Base-by-base conservation (phyloP, 2,329 filamentous ascomycete species). In the Leptosphaerulina australis region DNA sequence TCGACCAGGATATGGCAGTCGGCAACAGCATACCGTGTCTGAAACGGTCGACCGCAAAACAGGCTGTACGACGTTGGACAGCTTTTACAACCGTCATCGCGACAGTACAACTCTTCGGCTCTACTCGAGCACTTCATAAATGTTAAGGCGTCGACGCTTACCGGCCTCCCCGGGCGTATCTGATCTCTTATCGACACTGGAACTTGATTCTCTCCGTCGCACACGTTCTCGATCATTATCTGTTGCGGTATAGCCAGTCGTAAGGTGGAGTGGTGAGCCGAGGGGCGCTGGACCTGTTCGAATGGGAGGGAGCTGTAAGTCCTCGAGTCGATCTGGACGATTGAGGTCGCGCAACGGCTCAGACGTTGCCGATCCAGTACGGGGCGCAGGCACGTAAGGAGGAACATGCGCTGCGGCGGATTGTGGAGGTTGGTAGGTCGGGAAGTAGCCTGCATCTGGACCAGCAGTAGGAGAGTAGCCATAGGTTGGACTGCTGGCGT, bases 51-150 rank as follows among this genome's bases (percentile, higher is more conserved):
- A 44, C 15, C 41, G 26, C 44, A 36, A 48, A 51, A 31, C 30
- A 37, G 5, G 18, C 34, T 28, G 48, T 46, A 46, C 48, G 9
- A 46, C 48, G 36, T 45, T 41, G 20, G 12, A 45, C 41, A 20
- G 45, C 14, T 24, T 37, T 44, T 15, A 11, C 33, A 33, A 50
- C 39, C 44, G 46, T 44, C 46, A 38, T 44, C 33, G 22, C 37
- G 30, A 30, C 25, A 15, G 7, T 18, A n/a, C 12, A 5, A 22
- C 21, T 14, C 24, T 24, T 28, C 22, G 22, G 8, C 28, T 53
- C 59, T 61, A 73, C 55, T 69, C 67, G 26, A 73, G 55, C 36
- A 73, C 63, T 54, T 72, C 69, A 24, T 66, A 64, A 30, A 73
- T 72, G 44, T 72, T 72, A 41, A 73, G 45, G 26, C 69, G 63